Evolutionary conservation across 1,284 basidiomycete genomes (phyloP), one percentile per base, ranked within the genome.

Genomic region (Cutaneotrichosporon sp.): DNA sequence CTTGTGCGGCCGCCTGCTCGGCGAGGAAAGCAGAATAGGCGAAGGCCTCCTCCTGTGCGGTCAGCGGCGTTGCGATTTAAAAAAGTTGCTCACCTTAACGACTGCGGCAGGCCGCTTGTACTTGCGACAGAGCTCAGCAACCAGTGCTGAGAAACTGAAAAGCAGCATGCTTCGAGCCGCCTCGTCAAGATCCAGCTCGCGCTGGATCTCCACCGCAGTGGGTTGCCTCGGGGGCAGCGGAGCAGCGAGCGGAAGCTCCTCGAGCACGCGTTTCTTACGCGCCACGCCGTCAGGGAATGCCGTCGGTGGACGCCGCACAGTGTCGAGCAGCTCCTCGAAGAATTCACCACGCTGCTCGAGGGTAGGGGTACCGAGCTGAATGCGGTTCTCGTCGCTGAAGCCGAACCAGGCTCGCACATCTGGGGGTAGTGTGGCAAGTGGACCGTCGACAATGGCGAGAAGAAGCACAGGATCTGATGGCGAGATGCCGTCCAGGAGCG

Each of bases 341-440:
- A 94, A 98, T 2, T 76, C 78, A 12, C 76, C 75, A n/a, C 92
- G 81, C 62, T 88, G 83, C 7, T 76, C 75, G 8, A 71, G 43
- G 0, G 69, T 75, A 0, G 90, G 87, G 1, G 66, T 34, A 0
- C 70, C 61, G 9, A 97, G 77, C 37, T 79, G 76, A 10, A 97
- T 79, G 22, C 87, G 83, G 61, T 87, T 89, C 34, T 88, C 85
- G 44, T 84, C 81, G 4, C 83, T 77, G 51, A 77, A 76, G 0
- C 94, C 94, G 66, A 99, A 99, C 96, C 96, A 98, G 1, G 81
- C 78, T 34, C 84, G 82, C 16, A 98, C 89, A 62, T 98, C 96
- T 0, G 76, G 72, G 0, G 92, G 90, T 0, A 98, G 77, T 3
- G 84, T 79, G 2, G 76, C 66, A 60, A 89, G 82, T 0, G 81